Evolutionary conservation across 2,329 filamentous ascomycete genomes (phyloP).

Genomic region (Aphanocladium album): DNA sequence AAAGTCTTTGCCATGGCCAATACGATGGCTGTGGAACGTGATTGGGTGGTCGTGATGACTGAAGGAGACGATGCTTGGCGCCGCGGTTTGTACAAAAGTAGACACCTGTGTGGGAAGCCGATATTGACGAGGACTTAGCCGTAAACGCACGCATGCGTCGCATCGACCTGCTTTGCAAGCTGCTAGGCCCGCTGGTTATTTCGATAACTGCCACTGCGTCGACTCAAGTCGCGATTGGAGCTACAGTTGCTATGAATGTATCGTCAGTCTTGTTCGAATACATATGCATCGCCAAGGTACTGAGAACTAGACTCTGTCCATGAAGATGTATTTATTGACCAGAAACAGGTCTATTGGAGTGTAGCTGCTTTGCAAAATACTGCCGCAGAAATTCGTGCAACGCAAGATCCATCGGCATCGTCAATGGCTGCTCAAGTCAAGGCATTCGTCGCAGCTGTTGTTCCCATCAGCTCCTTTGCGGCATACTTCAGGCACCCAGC

Average conservation of each 20-base stretch:
- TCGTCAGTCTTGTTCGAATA: neutral
- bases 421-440: constrained; percentile 1
- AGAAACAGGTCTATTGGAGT: constrained; percentile 20
- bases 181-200: constrained; percentile 52
- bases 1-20: constrained; percentile 3
- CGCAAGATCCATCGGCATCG: neutral
- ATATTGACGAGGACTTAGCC: constrained; percentile 21
- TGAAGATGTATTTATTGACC: neutral
- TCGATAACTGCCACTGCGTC: constrained; percentile 46
- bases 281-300: constrained; percentile 4
- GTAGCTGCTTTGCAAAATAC: constrained; percentile 17
- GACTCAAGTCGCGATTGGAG: constrained; percentile 42
- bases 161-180: constrained; percentile 56
- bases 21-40: constrained; percentile 4
- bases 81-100: constrained; percentile 35
- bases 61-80: neutral
- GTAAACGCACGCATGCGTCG: constrained; percentile 58
- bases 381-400: neutral
- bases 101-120: constrained; percentile 19
- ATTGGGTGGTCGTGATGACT: constrained; percentile 7
- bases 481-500: constrained; percentile 51
- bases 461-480: constrained; percentile 15
- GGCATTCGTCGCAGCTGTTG: constrained; percentile 9
- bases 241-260: constrained; percentile 44
- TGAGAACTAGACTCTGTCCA: neutral